phyloP scores from a whole-genome alignment of 2,329 filamentous ascomycete genomes.

The Biscogniauxia mediterranea region DNA sequence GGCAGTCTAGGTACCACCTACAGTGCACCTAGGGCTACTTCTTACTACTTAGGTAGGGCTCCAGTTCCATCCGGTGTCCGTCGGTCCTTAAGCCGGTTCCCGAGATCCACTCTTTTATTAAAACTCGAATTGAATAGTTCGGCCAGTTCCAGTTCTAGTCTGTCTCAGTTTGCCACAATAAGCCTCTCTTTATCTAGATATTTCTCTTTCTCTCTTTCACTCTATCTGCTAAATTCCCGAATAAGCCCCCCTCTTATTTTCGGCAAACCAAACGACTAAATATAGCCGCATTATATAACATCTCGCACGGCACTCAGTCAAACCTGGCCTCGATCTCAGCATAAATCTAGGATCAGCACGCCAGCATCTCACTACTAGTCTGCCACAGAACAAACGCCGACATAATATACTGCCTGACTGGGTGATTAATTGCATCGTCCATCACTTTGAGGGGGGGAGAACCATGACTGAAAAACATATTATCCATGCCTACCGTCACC shows the following conservation, averaged over 20 bases:
- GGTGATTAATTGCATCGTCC: neutral
- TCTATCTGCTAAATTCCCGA: too few species aligned
- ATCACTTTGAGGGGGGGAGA: neutral
- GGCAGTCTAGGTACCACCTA: too few species aligned
- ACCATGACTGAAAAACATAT: slow-evolving; percentile 43
- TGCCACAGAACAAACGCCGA: too few species aligned
- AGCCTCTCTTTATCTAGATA: too few species aligned
- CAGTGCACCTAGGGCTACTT: neutral
- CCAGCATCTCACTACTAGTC: too few species aligned
- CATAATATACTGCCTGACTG: neutral
- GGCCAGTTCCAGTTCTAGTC: neutral
- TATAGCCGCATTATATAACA: neutral
- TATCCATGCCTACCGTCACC: slow-evolving; percentile 64
- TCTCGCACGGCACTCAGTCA: neutral
- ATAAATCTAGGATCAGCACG: too few species aligned
- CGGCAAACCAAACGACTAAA: neutral
- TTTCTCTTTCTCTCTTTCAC: too few species aligned
- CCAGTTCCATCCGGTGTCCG: neutral
- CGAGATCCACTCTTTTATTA: neutral
- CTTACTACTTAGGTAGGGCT: too few species aligned
- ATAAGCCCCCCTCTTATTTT: too few species aligned
- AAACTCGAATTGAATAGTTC: neutral
- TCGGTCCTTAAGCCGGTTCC: neutral
- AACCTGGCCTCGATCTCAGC: neutral
- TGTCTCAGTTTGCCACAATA: too few species aligned